Percentiles rank a stretch among this genome's conserved stretches.
Conservation (phyloP, 306 rosid genomes). For the Bauhinia variegata region DNA sequence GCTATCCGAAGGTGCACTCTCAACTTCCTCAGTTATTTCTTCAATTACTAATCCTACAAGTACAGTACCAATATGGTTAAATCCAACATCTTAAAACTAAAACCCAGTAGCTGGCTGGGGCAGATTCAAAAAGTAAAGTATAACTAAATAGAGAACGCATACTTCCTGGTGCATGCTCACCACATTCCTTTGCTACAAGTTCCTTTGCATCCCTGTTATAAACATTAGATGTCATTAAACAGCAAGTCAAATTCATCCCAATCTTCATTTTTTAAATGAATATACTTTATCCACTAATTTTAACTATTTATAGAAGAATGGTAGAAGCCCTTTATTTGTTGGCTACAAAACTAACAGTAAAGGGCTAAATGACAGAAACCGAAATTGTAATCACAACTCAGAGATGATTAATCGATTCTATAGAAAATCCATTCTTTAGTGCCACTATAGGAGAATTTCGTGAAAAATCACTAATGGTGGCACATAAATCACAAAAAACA, state of each 20-base stretch:
- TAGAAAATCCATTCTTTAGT: conserved; percentile 21
- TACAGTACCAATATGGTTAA: conserved; percentile 20
- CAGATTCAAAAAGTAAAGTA: neutral
- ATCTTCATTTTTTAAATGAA: neutral
- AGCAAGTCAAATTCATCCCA: conserved; percentile 19
- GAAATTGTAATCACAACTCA: conserved; percentile 1
- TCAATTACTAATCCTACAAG: conserved; percentile 73
- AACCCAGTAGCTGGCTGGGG: neutral
- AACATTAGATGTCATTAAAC: conserved; percentile 37
- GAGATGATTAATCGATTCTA: conserved; percentile 8
- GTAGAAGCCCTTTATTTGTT: conserved; percentile 15
- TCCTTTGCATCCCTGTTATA: conserved; percentile 79
- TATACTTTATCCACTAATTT: neutral
- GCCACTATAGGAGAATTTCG: neutral
- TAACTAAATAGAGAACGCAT: conserved; percentile 10
- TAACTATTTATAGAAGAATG: conserved; percentile 12
- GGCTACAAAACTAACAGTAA: conserved; percentile 11
- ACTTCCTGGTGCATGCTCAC: conserved; percentile 52
- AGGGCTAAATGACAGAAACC: conserved; percentile 17
- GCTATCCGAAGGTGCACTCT: conserved; percentile 43
- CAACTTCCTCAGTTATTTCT: conserved; percentile 82
- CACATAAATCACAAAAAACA: neutral
- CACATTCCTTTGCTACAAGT: conserved; percentile 56
- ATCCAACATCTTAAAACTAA: conserved; percentile 23
- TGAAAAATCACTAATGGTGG: conserved; percentile 17